Percentiles rank a stretch among this genome's conserved stretches.
phyloP scores from a whole-genome alignment of 2,329 filamentous ascomycete species.

The Arthrobotrys megalospora region DNA sequence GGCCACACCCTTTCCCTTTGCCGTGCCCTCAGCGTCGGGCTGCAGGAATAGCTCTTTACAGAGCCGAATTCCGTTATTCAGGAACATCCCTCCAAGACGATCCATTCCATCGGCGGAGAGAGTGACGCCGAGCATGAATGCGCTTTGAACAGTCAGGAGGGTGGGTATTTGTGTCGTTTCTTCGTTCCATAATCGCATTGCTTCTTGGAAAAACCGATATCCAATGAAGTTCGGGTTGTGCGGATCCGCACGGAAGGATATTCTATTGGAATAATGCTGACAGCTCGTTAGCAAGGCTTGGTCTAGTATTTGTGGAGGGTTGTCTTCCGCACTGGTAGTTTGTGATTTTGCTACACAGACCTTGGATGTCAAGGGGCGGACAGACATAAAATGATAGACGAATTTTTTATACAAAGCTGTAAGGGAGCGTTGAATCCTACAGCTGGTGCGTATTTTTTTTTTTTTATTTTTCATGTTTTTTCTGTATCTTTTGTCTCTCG shows the following conservation, averaged over 20 bases:
- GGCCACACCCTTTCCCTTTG: conserved; percentile 28
- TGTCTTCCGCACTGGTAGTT: conserved; percentile 34
- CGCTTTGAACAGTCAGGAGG: conserved; percentile 48
- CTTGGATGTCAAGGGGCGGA: conserved; percentile 41
- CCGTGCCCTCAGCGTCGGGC: not conserved
- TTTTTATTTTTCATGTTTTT: not conserved
- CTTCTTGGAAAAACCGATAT: conserved; percentile 53
- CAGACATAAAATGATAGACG: conserved; percentile 11
- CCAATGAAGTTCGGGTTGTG: conserved; percentile 53
- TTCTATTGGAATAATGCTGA: conserved; percentile 58
- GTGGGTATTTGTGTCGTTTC: conserved; percentile 29
- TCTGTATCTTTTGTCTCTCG: not conserved
- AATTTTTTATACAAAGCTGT: conserved; percentile 9
- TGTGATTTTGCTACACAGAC: conserved; percentile 39
- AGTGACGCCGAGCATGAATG: conserved; percentile 42
- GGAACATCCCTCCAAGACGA: conserved; percentile 49
- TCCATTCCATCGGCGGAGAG: conserved; percentile 52
- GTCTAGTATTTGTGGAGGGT: not conserved
- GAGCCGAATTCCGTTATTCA: conserved; percentile 44
- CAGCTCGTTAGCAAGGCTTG: conserved; percentile 1
- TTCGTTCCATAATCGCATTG: conserved; percentile 54
- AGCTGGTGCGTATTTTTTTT: not conserved
- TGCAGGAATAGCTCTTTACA: conserved; percentile 35
- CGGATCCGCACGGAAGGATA: conserved; percentile 47
- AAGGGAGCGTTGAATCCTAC: conserved; percentile 11